Base-by-base conservation (phyloP, 1,139 yeast species). In the Sugiyamaella novakii region DNA sequence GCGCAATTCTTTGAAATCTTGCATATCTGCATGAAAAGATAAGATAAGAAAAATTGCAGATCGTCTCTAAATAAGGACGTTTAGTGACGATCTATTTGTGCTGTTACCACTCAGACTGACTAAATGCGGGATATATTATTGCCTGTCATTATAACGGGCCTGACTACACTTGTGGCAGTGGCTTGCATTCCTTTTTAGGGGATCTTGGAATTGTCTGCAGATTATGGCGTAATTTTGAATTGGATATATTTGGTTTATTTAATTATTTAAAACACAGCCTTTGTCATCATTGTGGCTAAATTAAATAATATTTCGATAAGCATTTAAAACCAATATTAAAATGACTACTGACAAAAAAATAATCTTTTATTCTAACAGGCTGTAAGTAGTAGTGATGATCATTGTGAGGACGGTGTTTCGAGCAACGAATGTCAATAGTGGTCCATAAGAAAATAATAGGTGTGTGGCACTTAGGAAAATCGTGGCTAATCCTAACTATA, bases 301-400 rank as follows among this genome's bases (percentile, higher is more conserved):
- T 22, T 22, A 22, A 29, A 29, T 33, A 14, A 11, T 33, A n/a
- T 10, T 12, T 5, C 5, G 11, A 19, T 29, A 29, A 33, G 11
- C n/a, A 15, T 4, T 15, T 6, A 6, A 29, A 6, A 29, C 11
- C 12, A 33, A 33, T 17, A 33, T 10, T 33, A 33, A 4, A 8
- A 33, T 33, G 36, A 33, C 36, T 12, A 10, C 36, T 33, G 36
- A 33, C 27, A 17, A 19, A 7, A 34, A 34, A 11, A 34, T 34
- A 5, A 34, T 24, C 25, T 24, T 34, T 34, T 34, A 18, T 11
- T 21, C 38, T 10, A 34, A 34, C 27, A 34, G 18, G 14, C 38
- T 34, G 38, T 34, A 34, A 34, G 38, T 34, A n/a, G 15, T 29
- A 10, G 15, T 29, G 14, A n/a, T 8, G 15, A n/a, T 10, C 14